Conservation (phyloP, 768 basidiomycete species). For the Trametes meyenii region DNA sequence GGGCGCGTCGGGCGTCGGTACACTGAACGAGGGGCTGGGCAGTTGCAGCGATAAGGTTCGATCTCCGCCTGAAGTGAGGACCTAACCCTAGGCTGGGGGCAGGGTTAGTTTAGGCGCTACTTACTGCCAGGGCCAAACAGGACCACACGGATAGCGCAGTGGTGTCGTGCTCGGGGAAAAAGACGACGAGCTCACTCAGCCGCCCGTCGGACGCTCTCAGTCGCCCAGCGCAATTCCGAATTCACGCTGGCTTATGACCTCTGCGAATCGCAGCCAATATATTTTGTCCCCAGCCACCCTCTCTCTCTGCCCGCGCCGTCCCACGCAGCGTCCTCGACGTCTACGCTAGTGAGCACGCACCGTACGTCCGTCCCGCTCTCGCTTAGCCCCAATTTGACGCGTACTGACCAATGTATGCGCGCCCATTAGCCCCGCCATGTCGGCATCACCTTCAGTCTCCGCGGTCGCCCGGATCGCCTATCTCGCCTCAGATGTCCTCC, state of each 20-base stretch:
- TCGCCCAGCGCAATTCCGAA: conserved; percentile 17
- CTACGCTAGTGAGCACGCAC: neutral
- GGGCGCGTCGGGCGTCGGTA: conserved; percentile 13
- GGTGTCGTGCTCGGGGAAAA: conserved; percentile 18
- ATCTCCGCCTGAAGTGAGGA: conserved; percentile 2
- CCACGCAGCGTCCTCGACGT: conserved; percentile 12
- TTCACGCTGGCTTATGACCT: conserved; percentile 9
- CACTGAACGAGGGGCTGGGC: conserved; percentile 26
- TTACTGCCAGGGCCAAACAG: conserved; percentile 24
- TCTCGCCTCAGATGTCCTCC: conserved; percentile 65
- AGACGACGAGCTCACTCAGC: conserved; percentile 11
- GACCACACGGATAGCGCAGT: conserved; percentile 22
- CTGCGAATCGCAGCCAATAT: conserved; percentile 18
- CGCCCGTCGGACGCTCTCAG: neutral
- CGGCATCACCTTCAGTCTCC: conserved; percentile 30
- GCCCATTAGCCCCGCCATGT: conserved; percentile 20
- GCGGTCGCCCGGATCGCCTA: conserved; percentile 72
- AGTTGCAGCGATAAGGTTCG: conserved; percentile 33
- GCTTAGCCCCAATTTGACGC: neutral
- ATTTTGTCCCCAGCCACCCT: conserved; percentile 14
- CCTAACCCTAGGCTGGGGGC: conserved; percentile 27
- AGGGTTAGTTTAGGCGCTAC: neutral
- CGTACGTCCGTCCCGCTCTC: neutral
- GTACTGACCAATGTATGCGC: conserved; percentile 10
- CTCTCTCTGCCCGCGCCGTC: conserved; percentile 9